Evolutionary conservation across 495 filamentous ascomycete species (phyloP), one percentile per base, ranked within the genome.

Genomic region (Xylaria scruposa): DNA sequence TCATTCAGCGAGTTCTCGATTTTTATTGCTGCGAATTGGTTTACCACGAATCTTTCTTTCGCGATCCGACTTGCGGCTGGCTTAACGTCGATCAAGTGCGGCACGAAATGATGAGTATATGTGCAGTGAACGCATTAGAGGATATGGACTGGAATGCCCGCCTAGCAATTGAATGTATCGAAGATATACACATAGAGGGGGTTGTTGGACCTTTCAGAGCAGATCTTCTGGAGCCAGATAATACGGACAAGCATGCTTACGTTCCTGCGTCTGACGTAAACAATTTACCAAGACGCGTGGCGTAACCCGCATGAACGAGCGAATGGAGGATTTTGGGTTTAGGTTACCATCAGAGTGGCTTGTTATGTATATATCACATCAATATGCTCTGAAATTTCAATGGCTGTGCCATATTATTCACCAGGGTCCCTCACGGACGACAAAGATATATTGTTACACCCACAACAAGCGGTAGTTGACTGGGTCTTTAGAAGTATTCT

Each of bases 181-280:
- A 70, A 38, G 1, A 24, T 0, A 61, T 70, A 21, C 1, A 2
- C 0, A 21, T 10, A 12, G 17, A 62, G 0, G 29, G 36, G 1
- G 26, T 13, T 21, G 17, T 62, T 24, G 15, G 0, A 4, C 5
- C 15, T 9, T 70, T 63, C 17, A 91, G 90, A 17, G 84, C 60
- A 42, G 92, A 88, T 40, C 92, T 82, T 24, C 78, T 86, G 42
- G 93, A 84, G 36, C 49, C 66, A 6, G 29, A 68, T 46, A 5
- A 68, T 13, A 24, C 40, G 17, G 51, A 33, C 3, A 68, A 58
- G 51, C 4, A 36, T 26, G 47, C 64, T 9, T 67, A 67, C 24
- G 12, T 38, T 19, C 46, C 64, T 53, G 19, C 12, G 26, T 29
- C 61, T 1, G 62, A 66, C 24, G 21, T 1, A 19, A 3, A 1